A percentile compares a stretch with the other conserved stretches of the same genome.
These are phyloP conservation scores for Fusarium sp. DNA, from an alignment of 2,329 filamentous ascomycete species.

Conservation along the genomic window DNA sequence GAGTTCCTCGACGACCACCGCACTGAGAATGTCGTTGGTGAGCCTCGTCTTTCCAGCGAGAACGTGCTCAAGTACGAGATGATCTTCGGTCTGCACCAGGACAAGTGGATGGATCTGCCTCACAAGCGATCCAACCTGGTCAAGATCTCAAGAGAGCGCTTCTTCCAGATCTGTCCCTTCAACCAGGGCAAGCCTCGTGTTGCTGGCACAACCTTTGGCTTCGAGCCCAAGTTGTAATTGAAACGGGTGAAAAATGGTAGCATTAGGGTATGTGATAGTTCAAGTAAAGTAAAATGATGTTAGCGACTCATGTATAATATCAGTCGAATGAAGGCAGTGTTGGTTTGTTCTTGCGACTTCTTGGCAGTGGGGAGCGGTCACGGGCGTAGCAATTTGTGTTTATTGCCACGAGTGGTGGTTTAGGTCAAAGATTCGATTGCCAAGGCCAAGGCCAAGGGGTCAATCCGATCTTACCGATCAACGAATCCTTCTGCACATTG, in stretches of 20 bases:
- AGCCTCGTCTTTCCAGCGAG: slow-evolving; percentile 79
- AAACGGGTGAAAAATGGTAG: slow-evolving; percentile 3
- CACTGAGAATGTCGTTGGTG: slow-evolving; percentile 72
- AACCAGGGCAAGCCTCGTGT: slow-evolving; percentile 68
- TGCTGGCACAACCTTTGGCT: slow-evolving; percentile 66
- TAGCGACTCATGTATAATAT: slow-evolving; percentile 24
- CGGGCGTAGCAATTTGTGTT: neutral
- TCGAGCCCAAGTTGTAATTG: slow-evolving; percentile 62
- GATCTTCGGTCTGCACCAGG: slow-evolving; percentile 79
- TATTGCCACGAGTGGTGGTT: neutral
- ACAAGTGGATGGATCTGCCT: slow-evolving; percentile 80
- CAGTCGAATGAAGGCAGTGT: neutral
- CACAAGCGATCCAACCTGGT: slow-evolving; percentile 80
- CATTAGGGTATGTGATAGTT: neutral
- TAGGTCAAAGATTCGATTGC: slow-evolving; percentile 15
- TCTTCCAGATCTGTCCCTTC: slow-evolving; percentile 77
- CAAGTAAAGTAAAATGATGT: slow-evolving; percentile 9
- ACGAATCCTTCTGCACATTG: slow-evolving; percentile 12
- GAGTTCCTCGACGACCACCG: slow-evolving; percentile 73
- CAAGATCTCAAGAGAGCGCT: slow-evolving; percentile 74
- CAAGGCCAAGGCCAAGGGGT: slow-evolving; percentile 12
- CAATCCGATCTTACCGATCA: slow-evolving; percentile 33
- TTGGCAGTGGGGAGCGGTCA: slow-evolving; percentile 10
- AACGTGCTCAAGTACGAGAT: slow-evolving; percentile 82
- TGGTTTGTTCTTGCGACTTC: neutral